Evolutionary conservation across 345 rosid genomes (phyloP).

Genomic region (Kernera saxatilis): DNA sequence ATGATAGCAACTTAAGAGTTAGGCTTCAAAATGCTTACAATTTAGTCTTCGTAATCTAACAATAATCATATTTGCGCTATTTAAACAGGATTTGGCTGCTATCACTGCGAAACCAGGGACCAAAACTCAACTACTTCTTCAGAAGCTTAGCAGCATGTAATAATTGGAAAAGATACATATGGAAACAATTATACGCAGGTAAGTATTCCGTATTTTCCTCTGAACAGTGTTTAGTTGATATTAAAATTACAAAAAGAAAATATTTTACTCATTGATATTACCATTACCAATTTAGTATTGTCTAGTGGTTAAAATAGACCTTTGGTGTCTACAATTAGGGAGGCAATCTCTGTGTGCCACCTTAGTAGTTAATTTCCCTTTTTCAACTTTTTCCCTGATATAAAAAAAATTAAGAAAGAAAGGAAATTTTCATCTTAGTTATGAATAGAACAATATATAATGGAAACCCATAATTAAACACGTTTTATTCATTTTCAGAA

Average conservation of each 20-base stretch:
- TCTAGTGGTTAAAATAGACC: not conserved
- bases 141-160: not conserved
- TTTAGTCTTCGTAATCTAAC: constrained; percentile 10
- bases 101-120: constrained; percentile 1
- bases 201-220: not conserved
- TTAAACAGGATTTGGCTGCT: constrained; percentile 14
- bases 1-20: constrained; percentile 9
- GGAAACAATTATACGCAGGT: not conserved
- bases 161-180: not conserved
- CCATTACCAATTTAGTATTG: not conserved
- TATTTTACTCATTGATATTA: not conserved
- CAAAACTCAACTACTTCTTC: not conserved
- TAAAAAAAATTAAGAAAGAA: not conserved
- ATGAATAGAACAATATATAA: not conserved
- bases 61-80: constrained; percentile 3
- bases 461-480: not conserved
- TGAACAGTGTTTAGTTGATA: not conserved
- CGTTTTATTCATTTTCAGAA: not conserved
- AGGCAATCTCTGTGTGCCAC: constrained; percentile 12
- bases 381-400: not conserved
- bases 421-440: not conserved
- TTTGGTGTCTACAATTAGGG: constrained; percentile 17
- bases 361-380: not conserved
- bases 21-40: constrained; percentile 8
- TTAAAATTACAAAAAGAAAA: not conserved